These are phyloP conservation scores for Leishmania martiniquensis DNA, from an alignment of 208 protist genomes.

Conservation along the genomic window DNA sequence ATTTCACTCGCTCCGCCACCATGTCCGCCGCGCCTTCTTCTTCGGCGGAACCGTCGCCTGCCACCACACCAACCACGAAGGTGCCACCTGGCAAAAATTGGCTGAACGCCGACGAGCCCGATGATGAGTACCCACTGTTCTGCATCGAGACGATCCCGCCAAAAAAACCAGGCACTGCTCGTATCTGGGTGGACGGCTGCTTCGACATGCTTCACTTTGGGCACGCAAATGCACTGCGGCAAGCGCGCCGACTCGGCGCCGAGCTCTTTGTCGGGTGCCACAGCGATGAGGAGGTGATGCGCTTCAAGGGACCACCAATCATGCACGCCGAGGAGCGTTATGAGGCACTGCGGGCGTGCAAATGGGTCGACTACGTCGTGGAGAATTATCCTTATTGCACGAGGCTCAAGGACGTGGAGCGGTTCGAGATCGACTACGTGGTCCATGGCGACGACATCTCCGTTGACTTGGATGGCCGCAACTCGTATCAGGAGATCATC, in stretches of 20 bases:
- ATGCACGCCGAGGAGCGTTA: conserved; percentile 97
- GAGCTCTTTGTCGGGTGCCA: conserved; percentile 98
- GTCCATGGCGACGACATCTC: conserved; percentile 99
- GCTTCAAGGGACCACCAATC: conserved; percentile 96
- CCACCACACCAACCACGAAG: not conserved
- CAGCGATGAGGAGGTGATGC: conserved; percentile 95
- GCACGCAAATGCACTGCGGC: conserved; percentile 87
- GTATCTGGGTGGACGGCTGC: conserved; percentile 91
- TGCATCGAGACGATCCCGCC: conserved; percentile 43
- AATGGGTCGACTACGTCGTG: conserved; percentile 98
- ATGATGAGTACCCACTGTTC: conserved; percentile 74
- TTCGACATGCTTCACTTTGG: conserved; percentile 94
- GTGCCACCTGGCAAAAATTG: conserved; percentile 56
- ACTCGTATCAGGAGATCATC: conserved; percentile 96
- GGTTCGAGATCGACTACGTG: conserved; percentile 95
- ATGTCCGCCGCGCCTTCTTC: not conserved
- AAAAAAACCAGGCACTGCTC: conserved; percentile 70
- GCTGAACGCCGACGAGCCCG: conserved; percentile 70
- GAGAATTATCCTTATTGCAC: conserved; percentile 95
- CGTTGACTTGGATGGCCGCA: conserved; percentile 93
- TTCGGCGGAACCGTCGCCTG: not conserved
- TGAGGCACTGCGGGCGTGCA: conserved; percentile 95
- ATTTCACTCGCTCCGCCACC: not conserved
- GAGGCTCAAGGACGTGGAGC: conserved; percentile 90
- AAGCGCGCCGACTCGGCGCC: conserved; percentile 90